A percentile compares a stretch with the other conserved stretches of the same genome.
phyloP scores from a whole-genome alignment of 441 rosid species.

The Syzygium syzygioides region DNA sequence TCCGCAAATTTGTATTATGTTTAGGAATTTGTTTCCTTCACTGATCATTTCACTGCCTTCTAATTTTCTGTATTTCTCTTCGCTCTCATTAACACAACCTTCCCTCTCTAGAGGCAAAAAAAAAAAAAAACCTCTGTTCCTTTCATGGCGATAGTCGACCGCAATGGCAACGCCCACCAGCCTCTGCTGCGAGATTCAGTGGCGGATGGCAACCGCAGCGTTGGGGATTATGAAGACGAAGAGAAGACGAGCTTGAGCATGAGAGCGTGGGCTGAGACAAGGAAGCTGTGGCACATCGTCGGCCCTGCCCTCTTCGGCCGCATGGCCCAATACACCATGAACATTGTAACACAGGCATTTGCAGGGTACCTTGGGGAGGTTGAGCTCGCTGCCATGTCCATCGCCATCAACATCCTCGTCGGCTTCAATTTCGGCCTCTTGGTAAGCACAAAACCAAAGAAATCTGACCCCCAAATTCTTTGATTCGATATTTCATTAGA shows the following conservation, averaged over 20 bases:
- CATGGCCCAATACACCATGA: neutral
- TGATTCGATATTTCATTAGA: neutral
- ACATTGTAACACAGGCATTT: neutral
- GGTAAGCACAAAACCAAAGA: neutral
- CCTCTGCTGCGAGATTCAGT: neutral
- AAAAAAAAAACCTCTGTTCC: neutral
- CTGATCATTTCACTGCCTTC: neutral
- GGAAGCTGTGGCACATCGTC: neutral
- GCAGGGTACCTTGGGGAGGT: neutral
- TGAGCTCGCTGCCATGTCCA: neutral
- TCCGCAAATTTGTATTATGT: too few relatives aligned
- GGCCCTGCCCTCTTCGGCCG: neutral
- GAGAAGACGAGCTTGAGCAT: neutral
- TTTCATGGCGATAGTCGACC: neutral
- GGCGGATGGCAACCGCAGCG: neutral
- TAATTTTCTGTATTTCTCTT: neutral
- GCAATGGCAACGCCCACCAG: neutral
- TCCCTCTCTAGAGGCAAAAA: neutral
- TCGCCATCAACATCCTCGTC: neutral
- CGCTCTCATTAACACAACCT: neutral
- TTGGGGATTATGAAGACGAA: neutral
- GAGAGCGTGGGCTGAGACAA: neutral
- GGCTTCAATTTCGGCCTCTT: neutral
- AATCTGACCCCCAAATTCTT: neutral
- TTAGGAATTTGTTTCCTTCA: too few relatives aligned